Base-by-base conservation (phyloP, 441 rosid genomes). In the Isatis lusitanica region DNA sequence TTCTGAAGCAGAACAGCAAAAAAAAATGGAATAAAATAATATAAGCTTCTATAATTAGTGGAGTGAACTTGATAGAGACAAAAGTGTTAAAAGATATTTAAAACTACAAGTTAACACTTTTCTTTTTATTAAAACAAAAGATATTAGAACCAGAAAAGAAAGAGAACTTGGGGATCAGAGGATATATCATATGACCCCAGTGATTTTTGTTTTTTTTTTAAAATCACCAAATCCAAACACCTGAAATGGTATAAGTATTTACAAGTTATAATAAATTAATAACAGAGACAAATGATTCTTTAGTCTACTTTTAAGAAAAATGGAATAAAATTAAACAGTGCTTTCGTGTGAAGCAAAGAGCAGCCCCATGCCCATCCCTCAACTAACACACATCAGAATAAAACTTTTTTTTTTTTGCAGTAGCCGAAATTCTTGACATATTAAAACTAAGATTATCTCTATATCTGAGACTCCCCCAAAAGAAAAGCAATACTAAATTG, bases 121-220 rank as follows among this genome's bases (percentile, higher is more conserved):
- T 64, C 11, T 59, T 59, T 11, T 9, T 2, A 6, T 8, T 12
- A 0, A 33, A 39, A 15, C 7, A 46, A 52, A 63, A 38, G n/a
- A 24, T 26, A 59, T 30, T 18, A 50, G 26, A 74, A 61, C 38
- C 65, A 74, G 75, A 75, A 68, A 74, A 77, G 48, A 73, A 75
- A 72, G 71, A 81, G 65, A 72, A 55, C 84, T 86, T 83, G 90
- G 73, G 94, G 96, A 90, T 90, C 84, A 84, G 89, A 86, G 87
- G 55, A 70, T 63, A n/a, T n/a, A n/a, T n/a, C n/a, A n/a, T n/a
- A 84, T 50, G 72, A 63, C 71, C 80, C 79, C 71, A 31, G 36
- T 46, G 48, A 47, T 21, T 21, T 21, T 21, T 21, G 1, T 21
- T 21, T 21, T 21, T 21, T 21, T 21, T n/a, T n/a, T n/a, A n/a